Evolutionary conservation across 2,329 filamentous ascomycete genomes (phyloP).

Genomic region (Alternaria sp.): DNA sequence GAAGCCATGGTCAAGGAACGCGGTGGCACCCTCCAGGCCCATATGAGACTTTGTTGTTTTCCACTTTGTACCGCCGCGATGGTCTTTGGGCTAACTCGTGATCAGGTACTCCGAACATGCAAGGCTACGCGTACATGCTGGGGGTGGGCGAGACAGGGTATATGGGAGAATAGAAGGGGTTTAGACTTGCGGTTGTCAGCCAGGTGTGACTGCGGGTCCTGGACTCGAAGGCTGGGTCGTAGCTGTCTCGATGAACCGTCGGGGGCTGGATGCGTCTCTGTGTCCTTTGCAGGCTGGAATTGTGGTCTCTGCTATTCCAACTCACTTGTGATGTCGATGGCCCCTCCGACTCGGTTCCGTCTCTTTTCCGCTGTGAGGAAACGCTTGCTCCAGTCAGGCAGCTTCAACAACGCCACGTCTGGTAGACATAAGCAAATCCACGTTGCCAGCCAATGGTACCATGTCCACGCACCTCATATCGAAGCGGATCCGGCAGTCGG

Average conservation of each 20-base stretch:
- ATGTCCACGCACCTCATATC: neutral
- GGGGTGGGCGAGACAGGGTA: neutral
- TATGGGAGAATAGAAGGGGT: neutral
- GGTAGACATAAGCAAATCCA: neutral
- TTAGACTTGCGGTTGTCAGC: neutral
- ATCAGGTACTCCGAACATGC: conserved; percentile 28
- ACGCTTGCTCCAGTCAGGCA: conserved; percentile 1
- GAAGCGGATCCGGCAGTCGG: conserved; percentile 17
- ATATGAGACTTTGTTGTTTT: neutral
- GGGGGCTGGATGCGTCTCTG: neutral
- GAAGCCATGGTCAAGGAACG: conserved; percentile 5
- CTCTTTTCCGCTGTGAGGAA: conserved; percentile 1
- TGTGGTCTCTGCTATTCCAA: neutral
- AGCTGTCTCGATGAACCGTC: neutral
- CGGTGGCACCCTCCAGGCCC: neutral
- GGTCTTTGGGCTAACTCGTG: neutral
- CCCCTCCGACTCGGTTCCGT: neutral
- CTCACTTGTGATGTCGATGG: neutral
- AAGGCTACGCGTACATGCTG: conserved; percentile 32
- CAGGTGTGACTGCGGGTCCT: neutral
- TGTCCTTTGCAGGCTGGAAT: neutral
- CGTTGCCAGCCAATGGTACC: neutral
- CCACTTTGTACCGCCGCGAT: neutral
- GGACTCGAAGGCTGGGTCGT: neutral
- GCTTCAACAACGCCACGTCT: neutral